Percentiles rank a stretch among this genome's conserved stretches.
Evolutionary conservation across 1,284 basidiomycete genomes (phyloP).

Genomic region (Cutaneotrichosporon sp.): DNA sequence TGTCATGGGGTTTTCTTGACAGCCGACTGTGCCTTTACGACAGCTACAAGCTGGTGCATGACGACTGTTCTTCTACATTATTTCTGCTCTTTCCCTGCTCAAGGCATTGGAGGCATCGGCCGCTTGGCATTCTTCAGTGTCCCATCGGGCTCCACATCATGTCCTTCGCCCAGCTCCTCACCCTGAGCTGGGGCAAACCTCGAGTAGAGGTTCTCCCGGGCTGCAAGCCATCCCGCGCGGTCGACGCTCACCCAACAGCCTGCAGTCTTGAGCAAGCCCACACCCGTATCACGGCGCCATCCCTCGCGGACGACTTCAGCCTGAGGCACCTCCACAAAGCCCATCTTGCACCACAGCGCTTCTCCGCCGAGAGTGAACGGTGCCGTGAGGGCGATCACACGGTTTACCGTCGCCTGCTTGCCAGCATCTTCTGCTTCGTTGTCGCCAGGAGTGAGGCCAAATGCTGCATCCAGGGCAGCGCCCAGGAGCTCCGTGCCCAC

Average conservation of each 20-base stretch:
- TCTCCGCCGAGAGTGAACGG: conserved; percentile 51
- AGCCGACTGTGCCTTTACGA: too few species aligned
- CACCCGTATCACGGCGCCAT: background rate
- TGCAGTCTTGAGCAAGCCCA: conserved; percentile 16
- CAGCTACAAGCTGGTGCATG: too few species aligned
- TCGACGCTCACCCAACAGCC: conserved; percentile 21
- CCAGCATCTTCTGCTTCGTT: background rate
- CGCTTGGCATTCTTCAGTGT: background rate
- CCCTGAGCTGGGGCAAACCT: background rate
- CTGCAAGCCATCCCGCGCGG: conserved; percentile 8
- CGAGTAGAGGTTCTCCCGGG: conserved; percentile 3
- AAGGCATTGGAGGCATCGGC: background rate
- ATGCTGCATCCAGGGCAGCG: conserved; percentile 58
- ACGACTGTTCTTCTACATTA: too few species aligned
- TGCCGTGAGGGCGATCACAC: conserved; percentile 54
- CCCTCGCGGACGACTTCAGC: background rate
- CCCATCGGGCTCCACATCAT: background rate
- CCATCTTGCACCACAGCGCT: conserved; percentile 51
- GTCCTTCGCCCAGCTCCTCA: background rate
- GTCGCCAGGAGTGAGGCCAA: conserved; percentile 36
- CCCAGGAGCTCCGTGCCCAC: conserved; percentile 64
- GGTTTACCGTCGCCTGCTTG: conserved; percentile 14
- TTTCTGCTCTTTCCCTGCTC: too few species aligned
- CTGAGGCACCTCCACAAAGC: conserved; percentile 49
- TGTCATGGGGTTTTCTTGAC: too few species aligned